Conservation (phyloP, 75 land plant genomes). For the Cunninghamia lanceolata region DNA sequence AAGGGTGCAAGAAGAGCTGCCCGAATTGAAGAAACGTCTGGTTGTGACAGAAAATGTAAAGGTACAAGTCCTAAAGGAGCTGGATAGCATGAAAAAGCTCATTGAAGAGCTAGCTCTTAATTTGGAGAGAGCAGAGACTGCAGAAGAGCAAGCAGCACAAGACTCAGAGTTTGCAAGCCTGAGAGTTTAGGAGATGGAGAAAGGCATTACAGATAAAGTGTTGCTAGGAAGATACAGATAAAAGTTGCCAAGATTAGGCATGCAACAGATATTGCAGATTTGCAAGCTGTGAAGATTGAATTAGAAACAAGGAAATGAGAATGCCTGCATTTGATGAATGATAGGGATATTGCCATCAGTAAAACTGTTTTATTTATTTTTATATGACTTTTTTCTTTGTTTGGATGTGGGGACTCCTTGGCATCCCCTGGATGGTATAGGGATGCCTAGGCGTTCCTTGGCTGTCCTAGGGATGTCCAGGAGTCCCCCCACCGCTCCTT, state of each 20-base stretch:
- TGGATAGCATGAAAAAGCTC: conserved; percentile 44
- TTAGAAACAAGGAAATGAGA: conserved; percentile 43
- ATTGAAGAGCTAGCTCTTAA: conserved; percentile 55
- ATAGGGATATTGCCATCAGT: conserved; percentile 46
- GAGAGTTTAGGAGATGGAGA: conserved; percentile 63
- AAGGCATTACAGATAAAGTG: conserved; percentile 63
- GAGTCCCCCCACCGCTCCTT: too few species aligned
- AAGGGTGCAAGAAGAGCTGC: conserved; percentile 49
- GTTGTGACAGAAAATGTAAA: conserved; percentile 56
- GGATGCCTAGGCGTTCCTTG: too few species aligned
- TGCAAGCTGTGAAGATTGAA: conserved; percentile 56
- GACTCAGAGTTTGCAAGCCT: conserved; percentile 53
- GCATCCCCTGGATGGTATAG: too few species aligned
- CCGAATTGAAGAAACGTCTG: conserved; percentile 29
- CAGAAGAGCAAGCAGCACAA: conserved; percentile 55
- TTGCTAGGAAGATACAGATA: conserved; percentile 64
- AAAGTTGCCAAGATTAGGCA: conserved; percentile 61
- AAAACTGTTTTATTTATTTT: too few species aligned
- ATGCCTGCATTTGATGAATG: conserved; percentile 27
- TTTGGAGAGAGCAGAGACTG: conserved; percentile 57
- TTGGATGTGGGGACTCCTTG: too few species aligned
- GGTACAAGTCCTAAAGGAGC: conserved; percentile 47
- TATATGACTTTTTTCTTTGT: too few species aligned
- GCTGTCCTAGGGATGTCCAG: too few species aligned
- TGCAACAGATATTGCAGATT: conserved; percentile 43